A percentile compares a stretch with the other conserved stretches of the same genome.
These are phyloP conservation scores for Flaveria robusta DNA, from an alignment of 129 eudicot genomes.

Conservation along the genomic window DNA sequence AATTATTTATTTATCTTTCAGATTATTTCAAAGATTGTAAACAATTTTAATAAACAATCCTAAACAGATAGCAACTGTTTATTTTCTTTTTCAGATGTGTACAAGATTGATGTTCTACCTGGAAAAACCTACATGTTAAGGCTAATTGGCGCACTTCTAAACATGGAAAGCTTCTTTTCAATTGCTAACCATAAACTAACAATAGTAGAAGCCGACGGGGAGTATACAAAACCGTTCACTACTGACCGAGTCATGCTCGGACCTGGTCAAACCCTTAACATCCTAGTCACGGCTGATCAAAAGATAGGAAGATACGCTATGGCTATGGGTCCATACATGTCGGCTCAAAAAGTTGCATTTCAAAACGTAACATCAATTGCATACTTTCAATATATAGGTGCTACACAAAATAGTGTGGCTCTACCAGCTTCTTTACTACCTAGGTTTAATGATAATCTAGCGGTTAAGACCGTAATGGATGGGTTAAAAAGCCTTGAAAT, in stretches of 20 bases:
- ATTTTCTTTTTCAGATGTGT: conserved; percentile 48
- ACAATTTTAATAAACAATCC: too few species aligned
- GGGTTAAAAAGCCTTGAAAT: conserved; percentile 57
- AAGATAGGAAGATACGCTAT: conserved; percentile 61
- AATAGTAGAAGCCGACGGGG: conserved; percentile 75
- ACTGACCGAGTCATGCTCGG: conserved; percentile 69
- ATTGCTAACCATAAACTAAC: conserved; percentile 73
- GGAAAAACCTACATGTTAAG: conserved; percentile 74
- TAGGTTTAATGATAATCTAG: conserved; percentile 53
- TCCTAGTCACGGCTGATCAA: conserved; percentile 70
- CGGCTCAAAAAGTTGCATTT: conserved; percentile 57
- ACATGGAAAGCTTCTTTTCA: conserved; percentile 67
- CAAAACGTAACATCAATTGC: conserved; percentile 66
- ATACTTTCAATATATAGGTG: conserved; percentile 68
- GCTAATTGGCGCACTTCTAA: conserved; percentile 65
- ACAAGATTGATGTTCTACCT: conserved; percentile 58
- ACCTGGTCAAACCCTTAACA: conserved; percentile 76
- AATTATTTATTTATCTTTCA: not conserved
- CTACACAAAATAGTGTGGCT: conserved; percentile 41
- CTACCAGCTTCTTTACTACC: conserved; percentile 63
- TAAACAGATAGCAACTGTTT: not conserved
- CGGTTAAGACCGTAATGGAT: conserved; percentile 65
- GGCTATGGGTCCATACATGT: conserved; percentile 81
- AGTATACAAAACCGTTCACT: conserved; percentile 66
- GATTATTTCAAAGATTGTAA: not conserved